Percentiles rank a stretch among this genome's conserved stretches.
These are phyloP conservation scores for Penicillium sp. DNA, from an alignment of 2,329 filamentous ascomycete genomes.

Conservation along the genomic window DNA sequence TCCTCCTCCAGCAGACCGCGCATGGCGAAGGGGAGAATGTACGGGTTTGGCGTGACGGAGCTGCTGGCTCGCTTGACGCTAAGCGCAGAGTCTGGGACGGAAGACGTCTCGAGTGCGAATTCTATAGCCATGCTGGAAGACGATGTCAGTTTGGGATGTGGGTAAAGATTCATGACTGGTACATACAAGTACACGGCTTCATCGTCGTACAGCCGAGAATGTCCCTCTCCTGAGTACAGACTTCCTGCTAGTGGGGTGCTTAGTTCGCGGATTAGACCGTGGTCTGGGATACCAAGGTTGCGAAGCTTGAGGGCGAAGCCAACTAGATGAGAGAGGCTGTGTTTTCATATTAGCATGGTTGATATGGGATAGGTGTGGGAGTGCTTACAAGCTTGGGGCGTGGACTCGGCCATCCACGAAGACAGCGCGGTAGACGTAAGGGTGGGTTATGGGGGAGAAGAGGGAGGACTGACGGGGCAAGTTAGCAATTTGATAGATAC, in stretches of 20 bases:
- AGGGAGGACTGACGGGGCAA: conserved; percentile 64
- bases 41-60: conserved; percentile 65
- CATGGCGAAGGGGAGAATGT: conserved; percentile 93
- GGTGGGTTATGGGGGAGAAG: conserved; percentile 80
- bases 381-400: conserved; percentile 77
- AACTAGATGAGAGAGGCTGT: conserved; percentile 77
- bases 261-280: conserved; percentile 87
- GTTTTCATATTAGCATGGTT: background rate
- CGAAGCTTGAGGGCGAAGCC: conserved; percentile 91
- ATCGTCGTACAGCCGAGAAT: conserved; percentile 91
- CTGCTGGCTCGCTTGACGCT: conserved; percentile 52
- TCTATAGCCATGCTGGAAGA: conserved; percentile 61
- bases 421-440: conserved; percentile 91
- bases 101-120: conserved; percentile 70
- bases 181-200: conserved; percentile 73
- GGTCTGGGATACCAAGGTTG: conserved; percentile 88
- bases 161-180: background rate
- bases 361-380: background rate
- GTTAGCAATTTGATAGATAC: background rate
- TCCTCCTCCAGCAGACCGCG: conserved; percentile 89
- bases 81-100: conserved; percentile 49
- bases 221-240: conserved; percentile 86
- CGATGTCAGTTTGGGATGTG: background rate
- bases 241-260: conserved; percentile 85
- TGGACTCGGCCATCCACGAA: conserved; percentile 93